Conservation (phyloP, 108 stramenopile species). For the Cylindrotheca fusiformis region DNA sequence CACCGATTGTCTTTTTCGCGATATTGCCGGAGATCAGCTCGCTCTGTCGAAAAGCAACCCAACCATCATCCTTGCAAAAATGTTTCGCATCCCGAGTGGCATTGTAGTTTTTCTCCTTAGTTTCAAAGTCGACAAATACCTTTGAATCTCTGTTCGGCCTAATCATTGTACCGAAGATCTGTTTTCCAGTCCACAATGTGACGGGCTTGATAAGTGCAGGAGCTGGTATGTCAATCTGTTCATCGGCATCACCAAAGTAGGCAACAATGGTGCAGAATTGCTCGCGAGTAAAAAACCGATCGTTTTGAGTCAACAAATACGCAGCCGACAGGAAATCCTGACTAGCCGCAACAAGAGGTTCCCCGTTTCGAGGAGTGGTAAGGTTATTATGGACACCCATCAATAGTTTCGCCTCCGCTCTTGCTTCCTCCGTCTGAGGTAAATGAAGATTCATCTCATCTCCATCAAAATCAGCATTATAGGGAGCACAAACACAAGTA, state of each 20-base stretch:
- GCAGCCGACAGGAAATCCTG: slow-evolving; percentile 97
- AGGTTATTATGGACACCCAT: slow-evolving; percentile 97
- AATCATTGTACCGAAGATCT: slow-evolving; percentile 84
- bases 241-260: slow-evolving; percentile 91
- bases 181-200: slow-evolving; percentile 97
- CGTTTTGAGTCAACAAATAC: slow-evolving; percentile 92
- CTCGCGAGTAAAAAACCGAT: slow-evolving; percentile 91
- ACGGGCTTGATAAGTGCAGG: slow-evolving; percentile 94
- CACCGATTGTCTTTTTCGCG: slow-evolving; percentile 96
- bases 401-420: slow-evolving; percentile 90
- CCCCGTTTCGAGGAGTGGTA: slow-evolving; percentile 96
- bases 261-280: slow-evolving; percentile 85
- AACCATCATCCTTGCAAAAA: slow-evolving; percentile 96
- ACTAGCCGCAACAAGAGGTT: slow-evolving; percentile 95
- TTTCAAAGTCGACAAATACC: slow-evolving; percentile 88
- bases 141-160: slow-evolving; percentile 74
- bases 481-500: slow-evolving; percentile 98
- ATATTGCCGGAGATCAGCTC: slow-evolving; percentile 93
- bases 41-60: slow-evolving; percentile 87
- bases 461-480: slow-evolving; percentile 99
- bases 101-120: slow-evolving; percentile 92
- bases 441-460: slow-evolving; percentile 99
- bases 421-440: slow-evolving; percentile 99
- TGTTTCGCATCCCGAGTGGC: slow-evolving; percentile 45
- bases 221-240: slow-evolving; percentile 87